Evolutionary conservation across 139 green algal species (phyloP), one percentile per base, ranked within the genome.

Genomic region (Gonium pectorale): DNA sequence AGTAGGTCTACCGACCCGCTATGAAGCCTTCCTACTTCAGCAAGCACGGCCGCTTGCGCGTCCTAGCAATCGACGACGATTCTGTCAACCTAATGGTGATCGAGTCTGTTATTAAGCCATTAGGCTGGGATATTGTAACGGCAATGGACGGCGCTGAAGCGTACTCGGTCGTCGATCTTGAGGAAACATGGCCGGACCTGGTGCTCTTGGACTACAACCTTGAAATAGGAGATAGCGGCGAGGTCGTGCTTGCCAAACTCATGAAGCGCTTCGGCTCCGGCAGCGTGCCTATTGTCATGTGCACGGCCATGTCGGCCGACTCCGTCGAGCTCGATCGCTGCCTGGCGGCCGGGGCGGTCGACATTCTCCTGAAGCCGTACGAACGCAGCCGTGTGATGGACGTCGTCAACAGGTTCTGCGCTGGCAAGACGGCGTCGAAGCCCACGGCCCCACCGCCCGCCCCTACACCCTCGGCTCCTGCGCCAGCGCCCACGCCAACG

Each of bases 151-250:
- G 88, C 11, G 33, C 77, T 5, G 88, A 92, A 29, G 88, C 83
- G 1, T 59, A 87, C 33, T 68, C 70, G 5, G 64, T 43, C 3
- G n/a, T 88, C 22, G 31, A 33, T 1, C 51, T 85, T 15, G 88
- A 72, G 21, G 67, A 77, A 5, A 72, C 60, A 1, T 91, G 80
- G 80, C 88, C 88, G 29, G 88, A 91, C 75, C 40, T 91, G 17
- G 80, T 91, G 19, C 86, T 91, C 35, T 59, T 91, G 29, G 88
- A 91, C 74, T 91, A 89, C 80, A 79, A 86, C 7, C 60, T 91
- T 29, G 72, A 88, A 29, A 51, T 87, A 3, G 87, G 87, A 2
- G 87, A 91, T 70, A 88, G 74, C 38, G 87, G 87, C 8, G 83
- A 89, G 24, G 37, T 71, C 41, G 83, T 89, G n/a, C 77, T 83